Evolutionary conservation across 2,329 filamentous ascomycete genomes (phyloP).

Genomic region (Diplodia sapinea): DNA sequence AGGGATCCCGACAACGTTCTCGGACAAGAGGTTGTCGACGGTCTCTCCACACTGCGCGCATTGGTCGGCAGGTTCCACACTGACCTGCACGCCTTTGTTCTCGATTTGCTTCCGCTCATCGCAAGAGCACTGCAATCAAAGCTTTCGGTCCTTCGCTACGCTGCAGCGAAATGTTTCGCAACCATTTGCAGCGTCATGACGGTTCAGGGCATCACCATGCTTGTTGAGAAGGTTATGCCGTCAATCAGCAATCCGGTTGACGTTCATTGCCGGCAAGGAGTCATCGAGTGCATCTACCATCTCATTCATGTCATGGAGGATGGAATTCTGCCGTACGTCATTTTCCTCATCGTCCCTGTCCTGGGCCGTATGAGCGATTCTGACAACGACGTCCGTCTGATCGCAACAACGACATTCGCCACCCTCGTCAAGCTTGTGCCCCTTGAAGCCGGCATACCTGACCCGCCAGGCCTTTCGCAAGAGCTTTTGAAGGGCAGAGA

Average conservation of each 20-base stretch:
- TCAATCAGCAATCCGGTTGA: slow-evolving; percentile 91
- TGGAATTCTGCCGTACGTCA: slow-evolving; percentile 92
- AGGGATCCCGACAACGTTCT: slow-evolving; percentile 74
- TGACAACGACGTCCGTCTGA: slow-evolving; percentile 90
- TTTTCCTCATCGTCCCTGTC: slow-evolving; percentile 97
- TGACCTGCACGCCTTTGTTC: slow-evolving; percentile 77
- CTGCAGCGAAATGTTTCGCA: slow-evolving; percentile 95
- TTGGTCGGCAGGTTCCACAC: slow-evolving; percentile 87
- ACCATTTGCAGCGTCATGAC: slow-evolving; percentile 97
- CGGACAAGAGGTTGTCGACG: slow-evolving; percentile 93
- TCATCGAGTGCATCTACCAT: slow-evolving; percentile 94
- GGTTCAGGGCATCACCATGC: slow-evolving; percentile 91
- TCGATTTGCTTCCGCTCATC: slow-evolving; percentile 82
- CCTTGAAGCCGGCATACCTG: slow-evolving; percentile 94
- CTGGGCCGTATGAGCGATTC: slow-evolving; percentile 98
- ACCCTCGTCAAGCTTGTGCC: slow-evolving; percentile 97
- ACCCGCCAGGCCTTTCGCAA: slow-evolving; percentile 89
- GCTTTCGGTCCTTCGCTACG: slow-evolving; percentile 92
- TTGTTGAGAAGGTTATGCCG: slow-evolving; percentile 91
- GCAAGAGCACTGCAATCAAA: slow-evolving; percentile 86
- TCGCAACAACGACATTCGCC: slow-evolving; percentile 95
- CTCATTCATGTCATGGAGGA: slow-evolving; percentile 99
- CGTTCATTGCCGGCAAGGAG: slow-evolving; percentile 86
- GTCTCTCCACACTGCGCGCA: slow-evolving; percentile 88
- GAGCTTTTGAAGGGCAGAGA: slow-evolving; percentile 89